Evolutionary conservation across 768 basidiomycete genomes (phyloP), one percentile per base, ranked within the genome.

Genomic region (Russula ochroleuca): DNA sequence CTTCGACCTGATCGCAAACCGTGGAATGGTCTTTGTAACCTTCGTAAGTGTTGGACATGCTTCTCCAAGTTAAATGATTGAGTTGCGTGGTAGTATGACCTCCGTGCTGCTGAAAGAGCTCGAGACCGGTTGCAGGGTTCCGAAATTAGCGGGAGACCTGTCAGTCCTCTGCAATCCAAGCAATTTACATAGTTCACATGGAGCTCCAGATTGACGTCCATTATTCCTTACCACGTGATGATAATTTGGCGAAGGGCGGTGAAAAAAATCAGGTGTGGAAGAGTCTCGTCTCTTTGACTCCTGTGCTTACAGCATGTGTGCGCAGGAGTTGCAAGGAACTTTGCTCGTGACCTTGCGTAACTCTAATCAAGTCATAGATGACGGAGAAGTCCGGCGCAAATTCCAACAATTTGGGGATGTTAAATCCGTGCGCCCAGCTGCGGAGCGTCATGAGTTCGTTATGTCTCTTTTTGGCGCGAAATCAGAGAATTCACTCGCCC

Each of bases 11-110:
- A 91, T 98, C 66, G 83, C 85, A 54, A 95, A 90, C 13, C 83
- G 97, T 64, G 97, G 97, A n/a, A 97, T 99, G 92, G 90, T 98
- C 15, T 99, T 99, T 74, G 90, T 98, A 50, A 99, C 96, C 53
- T 99, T 92, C 74, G 97, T 98, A 77, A 83, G 96, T 84, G 54
- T 50, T 52, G 14, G 37, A 43, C n/a, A 48, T 37, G 10, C 35
- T 47, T 48, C 17, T 9, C 25, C 14, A 35, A 57, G 31, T 55
- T 33, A 57, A 23, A 48, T 21, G 35, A 38, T 43, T 62, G n/a
- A 37, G 35, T 37, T 10, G 15, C 13, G 48, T 25, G 54, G 17
- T 70, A 99, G 97, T 98, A 77, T 73, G 97, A 99, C 74, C 75
- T 97, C 17, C 85, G 97, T 64, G 91, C 93, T 55, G 96, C 97